phyloP scores from a whole-genome alignment of 2,329 filamentous ascomycete genomes.

The Sclerotinia trifoliorum region DNA sequence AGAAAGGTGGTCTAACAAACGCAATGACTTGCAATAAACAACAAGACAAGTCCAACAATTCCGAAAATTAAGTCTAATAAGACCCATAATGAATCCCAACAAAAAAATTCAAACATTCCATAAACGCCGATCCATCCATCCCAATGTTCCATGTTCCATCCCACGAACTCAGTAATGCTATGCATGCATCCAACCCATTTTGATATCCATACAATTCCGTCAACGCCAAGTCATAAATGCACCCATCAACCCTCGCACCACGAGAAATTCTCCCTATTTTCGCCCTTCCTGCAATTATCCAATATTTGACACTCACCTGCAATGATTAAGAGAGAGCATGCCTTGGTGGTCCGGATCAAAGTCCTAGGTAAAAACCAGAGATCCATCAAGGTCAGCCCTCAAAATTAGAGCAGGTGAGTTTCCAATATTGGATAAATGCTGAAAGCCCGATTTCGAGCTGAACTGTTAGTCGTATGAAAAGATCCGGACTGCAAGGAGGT shows the following conservation, averaged over 20 bases:
- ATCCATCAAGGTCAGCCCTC: constrained; percentile 14
- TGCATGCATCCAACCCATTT: background rate
- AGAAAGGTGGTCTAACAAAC: background rate
- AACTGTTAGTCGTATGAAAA: background rate
- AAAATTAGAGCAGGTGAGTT: background rate
- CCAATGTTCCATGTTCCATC: background rate
- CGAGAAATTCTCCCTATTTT: background rate
- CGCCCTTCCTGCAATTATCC: background rate
- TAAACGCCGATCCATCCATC: background rate
- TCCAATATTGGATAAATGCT: background rate
- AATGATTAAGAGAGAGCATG: background rate
- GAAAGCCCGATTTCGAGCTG: constrained; percentile 15
- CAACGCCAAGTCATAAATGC: constrained; percentile 13
- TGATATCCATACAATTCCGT: constrained; percentile 11
- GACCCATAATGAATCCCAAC: background rate
- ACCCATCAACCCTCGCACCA: background rate
- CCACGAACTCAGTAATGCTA: background rate
- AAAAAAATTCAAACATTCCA: background rate
- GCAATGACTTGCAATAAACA: background rate
- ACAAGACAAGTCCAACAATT: background rate
- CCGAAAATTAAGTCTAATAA: background rate
- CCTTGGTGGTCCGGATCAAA: constrained; percentile 19
- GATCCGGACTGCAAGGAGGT: background rate
- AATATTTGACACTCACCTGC: background rate
- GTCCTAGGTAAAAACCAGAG: constrained; percentile 19